Evolutionary conservation across 2,329 filamentous ascomycete species (phyloP).

Genomic region (Emericellopsis cladophorae): DNA sequence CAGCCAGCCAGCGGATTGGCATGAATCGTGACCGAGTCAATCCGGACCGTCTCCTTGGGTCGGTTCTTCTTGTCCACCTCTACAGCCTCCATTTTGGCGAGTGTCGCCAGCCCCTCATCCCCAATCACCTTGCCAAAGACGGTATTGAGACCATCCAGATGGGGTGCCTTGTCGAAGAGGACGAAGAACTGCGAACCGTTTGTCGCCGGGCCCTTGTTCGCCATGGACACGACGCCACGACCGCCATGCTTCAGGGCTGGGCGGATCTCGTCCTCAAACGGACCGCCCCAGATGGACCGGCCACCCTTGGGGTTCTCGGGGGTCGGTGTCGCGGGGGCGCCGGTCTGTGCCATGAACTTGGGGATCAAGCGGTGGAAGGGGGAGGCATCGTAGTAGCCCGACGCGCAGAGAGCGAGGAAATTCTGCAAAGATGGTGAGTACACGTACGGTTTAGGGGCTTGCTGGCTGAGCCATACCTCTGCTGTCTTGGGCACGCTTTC

Average conservation of each 20-base stretch:
- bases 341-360: constrained; percentile 70
- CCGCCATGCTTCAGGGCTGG: constrained; percentile 56
- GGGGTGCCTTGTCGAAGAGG: constrained; percentile 62
- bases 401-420: constrained; percentile 77
- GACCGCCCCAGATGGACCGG: constrained; percentile 58
- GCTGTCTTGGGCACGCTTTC: constrained; percentile 87
- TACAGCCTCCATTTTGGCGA: constrained; percentile 59
- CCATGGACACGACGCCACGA: constrained; percentile 64
- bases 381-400: constrained; percentile 61
- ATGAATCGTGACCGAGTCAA: constrained; percentile 61
- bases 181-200: constrained; percentile 78
- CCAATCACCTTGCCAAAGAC: constrained; percentile 67
- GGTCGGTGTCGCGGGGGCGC: constrained; percentile 43
- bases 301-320: constrained; percentile 53
- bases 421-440: constrained; percentile 38
- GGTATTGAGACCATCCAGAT: constrained; percentile 75
- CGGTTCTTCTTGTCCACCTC: constrained; percentile 69
- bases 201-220: constrained; percentile 61
- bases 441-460: background rate
- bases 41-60: constrained; percentile 52
- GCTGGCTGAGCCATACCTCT: constrained; percentile 37
- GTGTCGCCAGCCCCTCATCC: constrained; percentile 49
- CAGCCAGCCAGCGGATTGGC: constrained; percentile 64
- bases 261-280: constrained; percentile 73
- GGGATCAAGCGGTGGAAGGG: constrained; percentile 74